phyloP scores from a whole-genome alignment of 805 yeast species.

The Metschnikowia peoriensis region DNA sequence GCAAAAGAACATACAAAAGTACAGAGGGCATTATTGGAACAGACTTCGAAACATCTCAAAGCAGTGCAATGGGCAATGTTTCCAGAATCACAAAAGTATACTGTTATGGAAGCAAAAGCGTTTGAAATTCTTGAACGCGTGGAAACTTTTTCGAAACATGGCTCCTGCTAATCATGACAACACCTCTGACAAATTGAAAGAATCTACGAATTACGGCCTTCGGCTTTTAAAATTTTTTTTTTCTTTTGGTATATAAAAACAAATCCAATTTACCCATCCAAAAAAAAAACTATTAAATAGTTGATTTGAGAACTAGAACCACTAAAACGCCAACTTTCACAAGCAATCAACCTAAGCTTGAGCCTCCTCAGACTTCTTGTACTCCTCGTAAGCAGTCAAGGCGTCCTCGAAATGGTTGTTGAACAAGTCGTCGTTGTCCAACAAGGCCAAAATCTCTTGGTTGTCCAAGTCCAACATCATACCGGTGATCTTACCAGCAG shows the following conservation, averaged over 20 bases:
- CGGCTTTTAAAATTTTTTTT: slow-evolving; percentile 16
- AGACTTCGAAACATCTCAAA: neutral
- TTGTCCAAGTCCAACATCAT: slow-evolving; percentile 96
- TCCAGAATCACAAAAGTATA: neutral
- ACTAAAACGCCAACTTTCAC: slow-evolving; percentile 6
- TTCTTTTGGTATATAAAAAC: slow-evolving; percentile 22
- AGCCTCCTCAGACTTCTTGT: slow-evolving; percentile 55
- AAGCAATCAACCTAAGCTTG: slow-evolving; percentile 20
- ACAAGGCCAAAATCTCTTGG: slow-evolving; percentile 81
- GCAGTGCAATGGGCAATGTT: neutral
- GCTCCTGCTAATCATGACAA: too few relatives aligned
- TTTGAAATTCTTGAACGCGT: neutral
- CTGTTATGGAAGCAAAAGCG: neutral
- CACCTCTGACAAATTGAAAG: too few relatives aligned
- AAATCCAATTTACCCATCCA: slow-evolving; percentile 27
- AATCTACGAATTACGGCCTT: neutral
- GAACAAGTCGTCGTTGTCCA: slow-evolving; percentile 87
- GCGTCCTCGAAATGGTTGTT: slow-evolving; percentile 93
- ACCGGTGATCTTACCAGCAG: slow-evolving; percentile 98
- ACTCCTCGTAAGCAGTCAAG: slow-evolving; percentile 87
- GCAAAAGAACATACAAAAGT: neutral
- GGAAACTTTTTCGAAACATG: neutral
- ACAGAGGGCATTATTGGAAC: neutral
- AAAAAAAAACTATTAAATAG: slow-evolving; percentile 19
- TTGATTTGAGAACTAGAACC: slow-evolving; percentile 16